Conservation (phyloP, 2,329 filamentous ascomycete species). For the Paraphoma sp. region DNA sequence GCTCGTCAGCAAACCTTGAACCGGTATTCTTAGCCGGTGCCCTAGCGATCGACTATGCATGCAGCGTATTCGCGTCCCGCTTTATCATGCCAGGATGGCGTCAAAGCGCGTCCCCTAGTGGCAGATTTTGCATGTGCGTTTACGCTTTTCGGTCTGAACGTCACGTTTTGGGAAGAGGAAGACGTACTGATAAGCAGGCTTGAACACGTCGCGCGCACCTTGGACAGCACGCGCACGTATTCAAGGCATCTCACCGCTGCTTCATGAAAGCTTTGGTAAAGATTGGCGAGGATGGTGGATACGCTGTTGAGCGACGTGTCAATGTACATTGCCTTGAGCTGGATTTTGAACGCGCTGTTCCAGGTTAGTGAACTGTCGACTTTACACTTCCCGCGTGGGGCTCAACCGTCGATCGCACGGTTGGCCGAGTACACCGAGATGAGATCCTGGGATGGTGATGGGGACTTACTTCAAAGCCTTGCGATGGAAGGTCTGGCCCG, state of each 20-base stretch:
- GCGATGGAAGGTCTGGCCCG: constrained; percentile 79
- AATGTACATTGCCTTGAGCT: constrained; percentile 83
- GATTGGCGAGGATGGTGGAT: constrained; percentile 72
- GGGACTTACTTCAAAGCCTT: constrained; percentile 73
- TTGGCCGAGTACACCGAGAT: constrained; percentile 3
- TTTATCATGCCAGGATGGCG: constrained; percentile 15
- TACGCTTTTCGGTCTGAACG: constrained; percentile 14
- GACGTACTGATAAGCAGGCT: constrained; percentile 66
- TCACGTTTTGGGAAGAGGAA: constrained; percentile 9
- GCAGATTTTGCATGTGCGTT: constrained; percentile 13
- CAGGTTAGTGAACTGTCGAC: constrained; percentile 19
- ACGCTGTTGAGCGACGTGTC: constrained; percentile 79
- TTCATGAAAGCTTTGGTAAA: constrained; percentile 77
- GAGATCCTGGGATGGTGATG: constrained; percentile 1
- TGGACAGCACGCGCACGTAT: constrained; percentile 66
- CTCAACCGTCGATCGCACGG: constrained; percentile 1
- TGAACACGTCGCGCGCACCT: constrained; percentile 61
- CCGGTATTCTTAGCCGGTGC: constrained; percentile 13
- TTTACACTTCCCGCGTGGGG: constrained; percentile 1
- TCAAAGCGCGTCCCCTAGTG: constrained; percentile 12
- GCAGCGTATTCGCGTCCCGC: constrained; percentile 14
- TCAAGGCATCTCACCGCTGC: constrained; percentile 76
- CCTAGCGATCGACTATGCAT: constrained; percentile 21
- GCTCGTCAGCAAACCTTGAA: constrained; percentile 21
- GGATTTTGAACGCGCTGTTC: constrained; percentile 74